Evolutionary conservation across 1,284 basidiomycete genomes (phyloP).

Genomic region (Moesziomyces sp.): DNA sequence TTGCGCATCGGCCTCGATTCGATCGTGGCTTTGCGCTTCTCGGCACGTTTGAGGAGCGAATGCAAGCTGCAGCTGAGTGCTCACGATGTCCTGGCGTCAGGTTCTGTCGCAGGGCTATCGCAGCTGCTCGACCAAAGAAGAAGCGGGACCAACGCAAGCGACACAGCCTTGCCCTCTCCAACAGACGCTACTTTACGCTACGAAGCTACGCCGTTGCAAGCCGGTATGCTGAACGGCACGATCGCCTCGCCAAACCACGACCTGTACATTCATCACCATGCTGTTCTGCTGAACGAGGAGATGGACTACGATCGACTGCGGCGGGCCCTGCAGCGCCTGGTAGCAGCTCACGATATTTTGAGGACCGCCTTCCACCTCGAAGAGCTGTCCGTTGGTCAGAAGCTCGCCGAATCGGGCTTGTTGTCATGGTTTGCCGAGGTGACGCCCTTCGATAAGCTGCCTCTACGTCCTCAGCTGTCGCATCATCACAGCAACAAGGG

Average conservation of each 20-base stretch:
- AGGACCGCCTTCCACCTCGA: conserved; percentile 17
- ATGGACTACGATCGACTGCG: conserved; percentile 7
- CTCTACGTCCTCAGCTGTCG: background rate
- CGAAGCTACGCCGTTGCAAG: conserved; percentile 12
- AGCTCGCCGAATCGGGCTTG: background rate
- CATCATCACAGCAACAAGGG: conserved; percentile 1
- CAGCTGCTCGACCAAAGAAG: background rate
- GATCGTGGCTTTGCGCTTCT: conserved; percentile 24
- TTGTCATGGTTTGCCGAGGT: conserved; percentile 7
- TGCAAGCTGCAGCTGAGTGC: conserved; percentile 14
- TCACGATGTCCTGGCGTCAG: conserved; percentile 11
- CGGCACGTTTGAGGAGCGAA: conserved; percentile 13
- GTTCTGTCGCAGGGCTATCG: conserved; percentile 7
- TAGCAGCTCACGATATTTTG: conserved; percentile 14
- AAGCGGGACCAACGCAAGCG: background rate
- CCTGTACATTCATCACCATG: conserved; percentile 23
- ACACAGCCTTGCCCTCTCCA: background rate
- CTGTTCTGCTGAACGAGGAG: conserved; percentile 4
- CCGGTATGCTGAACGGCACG: conserved; percentile 9
- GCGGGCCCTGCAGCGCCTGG: conserved; percentile 10
- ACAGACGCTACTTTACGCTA: background rate
- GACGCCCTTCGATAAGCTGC: background rate
- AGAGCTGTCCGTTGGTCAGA: no score
- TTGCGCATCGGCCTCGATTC: conserved; percentile 21
- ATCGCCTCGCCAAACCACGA: conserved; percentile 1